Evolutionary conservation across 306 rosid species (phyloP), one percentile per base, ranked within the genome.

Genomic region (Trifolium dubium): DNA sequence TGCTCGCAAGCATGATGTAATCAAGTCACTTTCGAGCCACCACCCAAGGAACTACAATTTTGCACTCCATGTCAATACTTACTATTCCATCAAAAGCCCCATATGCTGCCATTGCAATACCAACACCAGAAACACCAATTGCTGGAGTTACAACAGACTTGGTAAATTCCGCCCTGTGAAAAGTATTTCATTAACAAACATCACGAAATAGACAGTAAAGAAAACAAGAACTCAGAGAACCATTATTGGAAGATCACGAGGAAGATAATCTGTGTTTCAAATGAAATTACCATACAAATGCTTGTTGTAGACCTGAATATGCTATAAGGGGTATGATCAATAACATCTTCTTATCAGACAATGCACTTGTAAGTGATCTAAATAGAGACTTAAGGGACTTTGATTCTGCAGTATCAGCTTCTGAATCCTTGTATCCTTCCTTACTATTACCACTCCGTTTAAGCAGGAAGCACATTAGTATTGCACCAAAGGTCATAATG

Each of bases 31-130:
- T 66, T 23, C 58, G 19, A 70, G 71, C 63, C 37, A 49, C 44
- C 60, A 29, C 44, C 46, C 49, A 74, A 68, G 72, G 64, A 80
- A 51, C 39, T 41, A 49, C 19, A 49, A 29, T 41, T 44, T 67
- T 12, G 80, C 81, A 71, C 64, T 86, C 40, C 35, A 56, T 56
- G n/a, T 11, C 37, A 17, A 53, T 67, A 78, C 98, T 88, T 88
- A 94, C 97, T 8, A 92, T 82, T 82, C 97, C 97, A 92, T 92
- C 96, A 81, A 80, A 82, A 69, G 99, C 99, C 65, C 99, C 99
- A 46, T 94, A 94, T 3, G 85, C 85, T 49, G 99, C 99, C 99
- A 94, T 94, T 73, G 96, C 80, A 74, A 85, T 93, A 59, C 97
- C 99, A 56, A 94, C 97, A 55, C 99, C 99, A 35, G 99, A 92